phyloP scores from a whole-genome alignment of 768 basidiomycete genomes.

The Russula virescens region DNA sequence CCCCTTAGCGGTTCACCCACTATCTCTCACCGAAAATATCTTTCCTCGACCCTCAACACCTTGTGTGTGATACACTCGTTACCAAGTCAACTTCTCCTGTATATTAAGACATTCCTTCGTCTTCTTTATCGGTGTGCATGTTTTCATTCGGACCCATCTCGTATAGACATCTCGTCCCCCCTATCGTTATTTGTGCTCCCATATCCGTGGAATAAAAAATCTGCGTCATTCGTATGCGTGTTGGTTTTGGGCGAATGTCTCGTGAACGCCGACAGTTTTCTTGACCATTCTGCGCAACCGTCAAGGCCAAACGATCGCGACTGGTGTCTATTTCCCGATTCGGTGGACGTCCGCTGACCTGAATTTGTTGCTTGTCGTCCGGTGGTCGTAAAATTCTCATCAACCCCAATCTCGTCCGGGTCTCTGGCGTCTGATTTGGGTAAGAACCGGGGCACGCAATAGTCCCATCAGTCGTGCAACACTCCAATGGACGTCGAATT shows the following conservation, averaged over 20 bases:
- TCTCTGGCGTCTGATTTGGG: conserved; percentile 1
- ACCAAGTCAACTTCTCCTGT: neutral
- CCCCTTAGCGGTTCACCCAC: neutral
- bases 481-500: neutral
- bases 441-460: neutral
- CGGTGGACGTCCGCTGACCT: neutral
- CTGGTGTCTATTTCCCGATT: neutral
- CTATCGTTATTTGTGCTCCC: neutral
- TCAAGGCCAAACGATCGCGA: no score
- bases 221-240: neutral
- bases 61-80: neutral
- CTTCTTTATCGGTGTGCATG: neutral
- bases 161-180: neutral
- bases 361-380: neutral
- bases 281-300: no score
- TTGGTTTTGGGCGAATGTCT: no score
- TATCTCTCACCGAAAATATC: no score
- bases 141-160: neutral
- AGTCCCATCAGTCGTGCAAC: neutral
- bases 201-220: neutral
- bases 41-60: neutral
- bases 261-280: no score
- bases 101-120: neutral
- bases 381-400: neutral
- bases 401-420: no score